These are phyloP conservation scores for Aspergillus intermedius DNA, from an alignment of 2,329 filamentous ascomycete genomes.

Conservation along the genomic window DNA sequence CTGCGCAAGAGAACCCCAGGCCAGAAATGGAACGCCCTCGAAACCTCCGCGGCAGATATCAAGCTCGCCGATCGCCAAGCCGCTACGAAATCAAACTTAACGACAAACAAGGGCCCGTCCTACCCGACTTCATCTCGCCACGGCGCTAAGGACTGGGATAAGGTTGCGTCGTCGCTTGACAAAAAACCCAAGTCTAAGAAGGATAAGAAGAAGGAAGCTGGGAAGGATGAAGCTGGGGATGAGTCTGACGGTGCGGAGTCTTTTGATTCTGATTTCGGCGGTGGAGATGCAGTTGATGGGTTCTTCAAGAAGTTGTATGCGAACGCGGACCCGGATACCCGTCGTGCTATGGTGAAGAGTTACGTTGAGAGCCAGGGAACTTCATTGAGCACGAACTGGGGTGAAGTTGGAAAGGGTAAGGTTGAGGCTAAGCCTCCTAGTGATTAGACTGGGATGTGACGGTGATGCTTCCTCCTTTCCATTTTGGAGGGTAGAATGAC, in stretches of 20 bases:
- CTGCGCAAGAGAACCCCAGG: conserved; percentile 62
- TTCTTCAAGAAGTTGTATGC: conserved; percentile 93
- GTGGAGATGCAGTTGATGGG: conserved; percentile 60
- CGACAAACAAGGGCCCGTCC: conserved; percentile 42
- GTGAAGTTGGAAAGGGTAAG: conserved; percentile 64
- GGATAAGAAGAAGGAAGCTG: conserved; percentile 24
- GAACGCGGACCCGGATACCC: conserved; percentile 67
- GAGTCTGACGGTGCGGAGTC: conserved; percentile 49
- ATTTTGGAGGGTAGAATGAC: not conserved
- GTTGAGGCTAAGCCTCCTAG: conserved; percentile 49
- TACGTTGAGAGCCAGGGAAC: conserved; percentile 93
- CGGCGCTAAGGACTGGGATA: conserved; percentile 91
- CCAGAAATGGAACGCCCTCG: conserved; percentile 61
- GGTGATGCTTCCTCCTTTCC: too few relatives aligned
- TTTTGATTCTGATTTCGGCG: conserved; percentile 38
- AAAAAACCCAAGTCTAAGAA: conserved; percentile 25
- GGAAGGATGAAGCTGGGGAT: conserved; percentile 36
- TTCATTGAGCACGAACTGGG: conserved; percentile 85
- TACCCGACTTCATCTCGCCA: conserved; percentile 83
- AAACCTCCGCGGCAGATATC: conserved; percentile 36
- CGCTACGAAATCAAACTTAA: conserved; percentile 6
- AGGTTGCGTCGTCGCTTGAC: conserved; percentile 52
- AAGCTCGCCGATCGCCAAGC: conserved; percentile 15
- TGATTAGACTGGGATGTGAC: conserved; percentile 9
- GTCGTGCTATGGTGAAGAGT: conserved; percentile 96